Base-by-base conservation (phyloP, 2,329 filamentous ascomycete species). In the Sporothrix variecibatus region DNA sequence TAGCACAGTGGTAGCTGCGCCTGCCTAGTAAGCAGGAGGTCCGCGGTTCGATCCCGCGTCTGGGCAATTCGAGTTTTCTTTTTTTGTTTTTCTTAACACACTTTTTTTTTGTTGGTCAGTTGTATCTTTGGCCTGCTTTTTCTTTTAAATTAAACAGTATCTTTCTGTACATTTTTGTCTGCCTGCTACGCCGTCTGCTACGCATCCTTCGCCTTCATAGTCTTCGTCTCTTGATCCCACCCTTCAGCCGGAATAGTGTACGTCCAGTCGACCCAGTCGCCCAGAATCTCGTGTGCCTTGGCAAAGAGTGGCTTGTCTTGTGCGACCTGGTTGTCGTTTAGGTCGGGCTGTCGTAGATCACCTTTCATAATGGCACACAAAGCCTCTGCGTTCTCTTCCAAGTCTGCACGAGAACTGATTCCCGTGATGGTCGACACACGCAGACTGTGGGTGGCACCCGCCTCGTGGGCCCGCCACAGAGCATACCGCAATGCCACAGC, bases 1-100 rank as follows among this genome's bases (percentile, higher is more conserved):
- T 71, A 71, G 68, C 68, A 71, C 68, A 71, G 68, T 71, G 68
- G 68, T 71, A 71, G 68, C 68, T 71, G 68, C 53, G 69, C 69
- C 51, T 60, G 69, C 69, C 69, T 71, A 60, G 69, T 71, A 60
- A 71, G 69, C 69, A 71, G 69, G 69, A 60, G 69, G 69, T 60
- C 69, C 69, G 69, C 69, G 69, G 69, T 71, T 71, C 69, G 68
- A 71, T 71, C 69, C 69, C 69, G 53, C 51, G 53, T 71, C 69
- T 71, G 53, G 69, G 51, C 69, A 71, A 46, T 46, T 9, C 1
- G 23, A n/a, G 17, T 1, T 34, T 40, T 51, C 8, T 43, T 71
- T 34, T 40, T 49, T 60, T 38, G 6, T 38, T 20, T 34, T 60
- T 31, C 28, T 23, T 6, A n/a, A 9, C 34, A 0, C 2, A n/a